Conservation (phyloP, 371 early-diverging fungal species). For the Mucor circinelloides region DNA sequence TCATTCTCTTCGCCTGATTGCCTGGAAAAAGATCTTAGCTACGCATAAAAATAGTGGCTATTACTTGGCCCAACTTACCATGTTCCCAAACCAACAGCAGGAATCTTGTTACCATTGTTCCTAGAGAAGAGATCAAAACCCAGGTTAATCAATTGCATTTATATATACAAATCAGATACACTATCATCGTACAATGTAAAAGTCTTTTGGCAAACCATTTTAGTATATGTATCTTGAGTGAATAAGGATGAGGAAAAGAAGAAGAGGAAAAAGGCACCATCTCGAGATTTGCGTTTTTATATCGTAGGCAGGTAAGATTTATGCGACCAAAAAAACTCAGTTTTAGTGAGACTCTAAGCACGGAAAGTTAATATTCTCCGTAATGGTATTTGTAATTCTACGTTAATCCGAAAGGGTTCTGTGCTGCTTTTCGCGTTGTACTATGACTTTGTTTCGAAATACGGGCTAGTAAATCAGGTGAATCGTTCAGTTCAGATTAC, state of each 20-base stretch:
- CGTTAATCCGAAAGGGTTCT: not conserved
- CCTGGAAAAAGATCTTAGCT: constrained; percentile 21
- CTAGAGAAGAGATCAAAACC: constrained; percentile 15
- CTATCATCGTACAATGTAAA: constrained; percentile 18
- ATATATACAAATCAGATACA: no score
- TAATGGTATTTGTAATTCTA: not conserved
- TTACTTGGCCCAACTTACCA: constrained; percentile 21
- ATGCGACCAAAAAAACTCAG: not conserved
- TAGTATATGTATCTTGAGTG: not conserved
- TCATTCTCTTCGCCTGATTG: constrained; percentile 45
- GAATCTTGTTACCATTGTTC: constrained; percentile 49
- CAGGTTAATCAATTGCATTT: not conserved
- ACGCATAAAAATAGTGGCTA: not conserved
- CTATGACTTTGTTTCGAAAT: not conserved
- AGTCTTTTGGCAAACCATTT: constrained; percentile 30
- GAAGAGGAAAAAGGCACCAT: not conserved
- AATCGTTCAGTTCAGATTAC: not conserved
- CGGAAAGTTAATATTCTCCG: constrained; percentile 10
- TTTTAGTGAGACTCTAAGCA: not conserved
- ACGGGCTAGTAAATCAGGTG: not conserved
- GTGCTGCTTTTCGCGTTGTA: not conserved
- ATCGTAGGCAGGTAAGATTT: not conserved
- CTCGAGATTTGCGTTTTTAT: constrained; percentile 4
- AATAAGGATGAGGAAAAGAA: not conserved
- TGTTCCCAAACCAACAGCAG: constrained; percentile 55